Evolutionary conservation across 2,329 filamentous ascomycete species (phyloP), one percentile per base, ranked within the genome.

Genomic region (Periglandula ipomoeae): DNA sequence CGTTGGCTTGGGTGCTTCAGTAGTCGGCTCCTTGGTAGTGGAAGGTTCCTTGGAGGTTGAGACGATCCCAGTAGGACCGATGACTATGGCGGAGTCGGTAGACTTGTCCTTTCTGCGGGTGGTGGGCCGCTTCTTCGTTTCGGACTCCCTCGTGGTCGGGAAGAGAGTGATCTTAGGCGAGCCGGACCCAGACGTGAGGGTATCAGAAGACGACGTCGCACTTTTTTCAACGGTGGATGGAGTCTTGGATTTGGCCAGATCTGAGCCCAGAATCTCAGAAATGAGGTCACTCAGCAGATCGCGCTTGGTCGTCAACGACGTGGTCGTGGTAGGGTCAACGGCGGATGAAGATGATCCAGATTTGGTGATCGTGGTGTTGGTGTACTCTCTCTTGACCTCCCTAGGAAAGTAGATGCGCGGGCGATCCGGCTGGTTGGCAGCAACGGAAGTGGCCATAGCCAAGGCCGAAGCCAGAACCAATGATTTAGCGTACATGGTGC

Each of bases 361-460:
- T 46, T 60, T 59, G 37, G 67, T 67, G 52, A 61, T 59, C n/a
- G 71, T 72, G 13, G 60, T 61, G 57, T 76, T 76, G 52, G 58
- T 56, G 47, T 71, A 67, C 50, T 74, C 67, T 48, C 76, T 71
- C 65, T 74, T 80, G 57, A 81, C 67, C 39, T 78, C 70, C 49
- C 73, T 70, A 11, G 78, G 78, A 53, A 75, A 81, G 61, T 80
- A 81, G 58, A 79, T 76, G 59, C 69, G 72, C 17, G 76, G 76
- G 52, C 67, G 65, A 30, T 72, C 64, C 34, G 61, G 56, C 48
- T 73, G 67, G 20, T 72, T 35, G 3, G 50, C 73, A 54, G 65
- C 64, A 49, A 66, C 69, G n/a, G 72, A 67, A 30, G 72, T 67
- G 51, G 72, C 69, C 52, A 75, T 63, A 55, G 70, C 72, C 57